Evolutionary conservation across 192 early-diverging fungal genomes (phyloP), one percentile per base, ranked within the genome.

Genomic region (Gryganskiella cystojenkinii): DNA sequence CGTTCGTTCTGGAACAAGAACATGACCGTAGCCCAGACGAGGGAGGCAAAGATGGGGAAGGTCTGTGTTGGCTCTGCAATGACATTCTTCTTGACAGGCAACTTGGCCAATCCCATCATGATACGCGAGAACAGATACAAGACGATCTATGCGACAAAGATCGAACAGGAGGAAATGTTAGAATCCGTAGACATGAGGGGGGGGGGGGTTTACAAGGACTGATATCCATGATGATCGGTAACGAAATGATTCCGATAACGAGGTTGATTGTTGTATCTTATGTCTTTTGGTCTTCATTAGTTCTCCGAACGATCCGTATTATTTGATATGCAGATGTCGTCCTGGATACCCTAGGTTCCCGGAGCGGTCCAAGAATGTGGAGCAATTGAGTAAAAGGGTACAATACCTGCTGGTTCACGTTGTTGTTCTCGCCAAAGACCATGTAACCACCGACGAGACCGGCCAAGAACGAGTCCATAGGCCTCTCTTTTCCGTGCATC

Each of bases 11-110:
- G 84, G 89, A 99, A 99, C 56, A 96, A 85, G 88, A 92, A 96
- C 97, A 99, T 97, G 33, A 98, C 96, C 28, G 90, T 82, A 7
- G 96, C 97, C 97, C 97, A 99, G 30, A 91, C 86, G 11, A 97
- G 58, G 10, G 96, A 94, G n/a, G 95, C 94, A 85, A 99, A 99
- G 19, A 97, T 75, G 6, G 95, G 88, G 85, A 93, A 99, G 3
- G 94, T 89, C 56, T 92, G 84, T 28, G 85, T 72, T 30, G 96
- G 95, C 40, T 89, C 90, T n/a, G 91, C 80, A 34, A 98, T 80
- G 31, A 85, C 57, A 61, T 84, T 72, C 37, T 88, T 85, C 84
- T 95, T 90, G 40, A 95, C 89, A 6, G 86, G 86, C 34, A 95
- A 63, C 81, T 95, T 94, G 58, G 93, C 95, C 31, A 96, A 64